phyloP scores from a whole-genome alignment of 352 stramenopile species.

The Peronosclerospora sorghi region DNA sequence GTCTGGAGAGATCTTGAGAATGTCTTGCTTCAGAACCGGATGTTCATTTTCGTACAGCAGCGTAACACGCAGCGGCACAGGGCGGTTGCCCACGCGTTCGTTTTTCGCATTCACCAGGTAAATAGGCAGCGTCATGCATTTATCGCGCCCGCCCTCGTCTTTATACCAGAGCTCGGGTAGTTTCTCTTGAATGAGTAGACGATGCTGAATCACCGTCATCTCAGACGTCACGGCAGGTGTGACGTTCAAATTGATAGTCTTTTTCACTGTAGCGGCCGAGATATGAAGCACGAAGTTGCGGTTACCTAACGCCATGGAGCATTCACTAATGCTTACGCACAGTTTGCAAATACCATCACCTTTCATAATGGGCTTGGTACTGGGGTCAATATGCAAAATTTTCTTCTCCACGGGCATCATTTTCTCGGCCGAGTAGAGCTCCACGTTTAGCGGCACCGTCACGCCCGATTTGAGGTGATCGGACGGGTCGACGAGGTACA shows the following conservation, averaged over 20 bases:
- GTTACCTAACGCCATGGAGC: constrained; percentile 78
- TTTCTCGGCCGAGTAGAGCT: constrained; percentile 77
- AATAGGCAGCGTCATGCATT: constrained; percentile 78
- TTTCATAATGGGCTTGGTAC: constrained; percentile 73
- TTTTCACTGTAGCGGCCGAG: constrained; percentile 43
- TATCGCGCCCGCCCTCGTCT: constrained; percentile 73
- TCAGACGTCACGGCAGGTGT: constrained; percentile 56
- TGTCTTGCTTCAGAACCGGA: constrained; percentile 90
- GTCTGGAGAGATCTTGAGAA: constrained; percentile 85
- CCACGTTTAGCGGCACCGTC: constrained; percentile 66
- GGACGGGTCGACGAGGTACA: constrained; percentile 76
- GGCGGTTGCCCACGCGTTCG: constrained; percentile 59
- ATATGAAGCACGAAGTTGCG: constrained; percentile 81
- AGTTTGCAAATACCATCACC: constrained; percentile 78
- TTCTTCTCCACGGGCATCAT: constrained; percentile 70
- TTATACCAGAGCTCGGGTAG: constrained; percentile 83
- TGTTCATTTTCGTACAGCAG: constrained; percentile 84
- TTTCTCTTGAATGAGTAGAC: constrained; percentile 73
- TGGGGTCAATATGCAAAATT: constrained; percentile 69
- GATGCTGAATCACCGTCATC: constrained; percentile 81
- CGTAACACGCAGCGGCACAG: constrained; percentile 66
- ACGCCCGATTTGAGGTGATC: constrained; percentile 74
- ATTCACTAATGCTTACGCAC: constrained; percentile 67
- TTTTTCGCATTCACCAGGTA: constrained; percentile 72
- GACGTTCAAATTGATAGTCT: constrained; percentile 34